phyloP scores from a whole-genome alignment of 108 stramenopile species.

The Nitzschia inconspicua region DNA sequence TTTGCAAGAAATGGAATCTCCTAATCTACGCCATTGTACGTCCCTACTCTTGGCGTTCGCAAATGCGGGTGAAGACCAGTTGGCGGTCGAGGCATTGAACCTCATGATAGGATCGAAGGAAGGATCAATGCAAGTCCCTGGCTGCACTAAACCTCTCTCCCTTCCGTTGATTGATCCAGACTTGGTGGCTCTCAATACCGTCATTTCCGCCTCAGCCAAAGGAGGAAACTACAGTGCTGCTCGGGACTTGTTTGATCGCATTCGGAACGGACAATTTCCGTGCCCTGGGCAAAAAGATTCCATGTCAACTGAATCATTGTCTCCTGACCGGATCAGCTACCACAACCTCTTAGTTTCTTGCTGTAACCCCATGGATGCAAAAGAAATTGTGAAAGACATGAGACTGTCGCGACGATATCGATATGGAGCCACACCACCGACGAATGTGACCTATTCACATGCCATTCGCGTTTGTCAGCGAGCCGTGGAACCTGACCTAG shows the following conservation, averaged over 20 bases:
- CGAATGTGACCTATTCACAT: conserved; percentile 50
- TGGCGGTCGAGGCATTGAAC: conserved; percentile 19
- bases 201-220: conserved; percentile 41
- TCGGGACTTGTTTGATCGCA: conserved; percentile 21
- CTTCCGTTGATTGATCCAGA: conserved; percentile 24
- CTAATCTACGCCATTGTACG: conserved; percentile 24
- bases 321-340: conserved; percentile 45
- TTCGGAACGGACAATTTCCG: conserved; percentile 41
- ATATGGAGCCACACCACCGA: conserved; percentile 41
- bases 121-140: neutral
- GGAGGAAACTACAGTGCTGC: conserved; percentile 32
- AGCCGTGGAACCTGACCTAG: conserved; percentile 30
- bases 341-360: conserved; percentile 52
- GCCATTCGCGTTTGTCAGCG: conserved; percentile 55
- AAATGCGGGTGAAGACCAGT: conserved; percentile 12
- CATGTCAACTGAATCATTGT: neutral
- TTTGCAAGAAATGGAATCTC: conserved; percentile 25
- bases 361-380: conserved; percentile 23
- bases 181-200: conserved; percentile 36
- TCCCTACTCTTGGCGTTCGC: conserved; percentile 29
- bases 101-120: conserved; percentile 12
- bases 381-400: conserved; percentile 46
- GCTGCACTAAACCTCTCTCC: neutral
- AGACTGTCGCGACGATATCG: conserved; percentile 62
- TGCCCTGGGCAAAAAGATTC: too few relatives aligned